These are phyloP conservation scores for Penicillium sclerotiorum DNA, from an alignment of 2,329 filamentous ascomycete species.

Conservation along the genomic window DNA sequence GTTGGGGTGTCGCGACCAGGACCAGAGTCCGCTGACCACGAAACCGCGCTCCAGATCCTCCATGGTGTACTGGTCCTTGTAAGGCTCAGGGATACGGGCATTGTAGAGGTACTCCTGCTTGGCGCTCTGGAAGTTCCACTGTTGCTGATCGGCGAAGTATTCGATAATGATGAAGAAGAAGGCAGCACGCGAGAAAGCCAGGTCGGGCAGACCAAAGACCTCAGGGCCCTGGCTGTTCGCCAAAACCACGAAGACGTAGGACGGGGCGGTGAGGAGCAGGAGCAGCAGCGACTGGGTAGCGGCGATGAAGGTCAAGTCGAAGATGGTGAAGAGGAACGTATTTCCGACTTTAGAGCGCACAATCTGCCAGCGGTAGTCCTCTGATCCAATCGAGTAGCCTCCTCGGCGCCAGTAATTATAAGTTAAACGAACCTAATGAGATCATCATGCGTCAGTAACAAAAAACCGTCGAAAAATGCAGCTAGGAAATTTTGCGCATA, in stretches of 20 bases:
- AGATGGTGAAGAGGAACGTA: conserved; percentile 79
- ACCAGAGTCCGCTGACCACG: conserved; percentile 80
- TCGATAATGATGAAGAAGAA: conserved; percentile 65
- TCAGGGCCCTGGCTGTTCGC: conserved; percentile 62
- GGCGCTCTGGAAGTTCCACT: conserved; percentile 85
- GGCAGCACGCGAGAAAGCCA: conserved; percentile 58
- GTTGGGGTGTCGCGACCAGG: conserved; percentile 88
- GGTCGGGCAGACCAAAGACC: conserved; percentile 62
- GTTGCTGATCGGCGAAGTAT: conserved; percentile 85
- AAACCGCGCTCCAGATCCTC: conserved; percentile 90
- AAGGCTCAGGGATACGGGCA: conserved; percentile 66
- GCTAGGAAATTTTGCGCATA: conserved; percentile 46
- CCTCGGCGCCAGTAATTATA: conserved; percentile 98
- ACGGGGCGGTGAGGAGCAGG: conserved; percentile 74
- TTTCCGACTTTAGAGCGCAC: conserved; percentile 67
- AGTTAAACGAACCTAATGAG: conserved; percentile 70
- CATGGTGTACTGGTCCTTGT: conserved; percentile 58
- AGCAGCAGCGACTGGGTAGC: conserved; percentile 81
- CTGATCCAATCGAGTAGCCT: conserved; percentile 82
- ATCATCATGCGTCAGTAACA: neutral
- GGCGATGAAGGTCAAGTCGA: conserved; percentile 90
- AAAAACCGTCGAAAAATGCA: no score
- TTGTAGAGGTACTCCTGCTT: conserved; percentile 75
- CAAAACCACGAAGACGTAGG: conserved; percentile 78
- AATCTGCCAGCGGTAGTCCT: conserved; percentile 92